Evolutionary conservation across 495 filamentous ascomycete species (phyloP), one percentile per base, ranked within the genome.

Genomic region (Hypoxylon crocopeplum): DNA sequence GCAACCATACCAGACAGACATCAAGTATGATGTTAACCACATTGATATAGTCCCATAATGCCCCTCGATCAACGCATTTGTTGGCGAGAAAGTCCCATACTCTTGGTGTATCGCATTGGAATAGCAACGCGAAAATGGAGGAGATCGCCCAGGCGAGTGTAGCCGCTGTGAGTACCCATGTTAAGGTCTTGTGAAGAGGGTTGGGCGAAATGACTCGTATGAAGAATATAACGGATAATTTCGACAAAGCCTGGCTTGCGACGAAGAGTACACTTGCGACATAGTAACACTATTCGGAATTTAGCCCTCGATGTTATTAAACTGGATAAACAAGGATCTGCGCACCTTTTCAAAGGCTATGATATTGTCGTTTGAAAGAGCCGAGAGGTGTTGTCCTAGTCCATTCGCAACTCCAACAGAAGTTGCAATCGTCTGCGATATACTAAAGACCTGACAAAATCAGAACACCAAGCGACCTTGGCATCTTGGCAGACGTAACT

Each of bases 11-110:
- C 37, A 79, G 60, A 2, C 59, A 71, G 11, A 27, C 33, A 30
- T 79, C 73, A 2, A 69, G 66, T 16, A 77, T 8, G 17, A 77
- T 69, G 32, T 76, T 77, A 2, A 69, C 61, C 7, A 65, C 44
- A n/a, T 64, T 70, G 22, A 76, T 66, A 34, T 37, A 49, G 13
- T 49, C n/a, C 47, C 47, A 49, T 34, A 49, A 8, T 19, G 32
- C 30, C 7, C 66, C 69, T 62, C 70, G 48, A 42, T 76, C 44
- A 30, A 74, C 70, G 40, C 77, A 78, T 40, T 60, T 54, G 13
- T 65, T 57, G 17, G 56, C 12, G 7, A 75, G 32, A 24, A 70
- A 70, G 45, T 69, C 58, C 77, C 77, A 80, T 0, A 71, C 56
- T 5, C 63, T 30, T 2, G 73, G 74, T 11, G 68, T 27, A 13